A percentile compares a stretch with the other conserved stretches of the same genome.
Conservation (phyloP, 768 basidiomycete genomes). For the Rickenella mellea region DNA sequence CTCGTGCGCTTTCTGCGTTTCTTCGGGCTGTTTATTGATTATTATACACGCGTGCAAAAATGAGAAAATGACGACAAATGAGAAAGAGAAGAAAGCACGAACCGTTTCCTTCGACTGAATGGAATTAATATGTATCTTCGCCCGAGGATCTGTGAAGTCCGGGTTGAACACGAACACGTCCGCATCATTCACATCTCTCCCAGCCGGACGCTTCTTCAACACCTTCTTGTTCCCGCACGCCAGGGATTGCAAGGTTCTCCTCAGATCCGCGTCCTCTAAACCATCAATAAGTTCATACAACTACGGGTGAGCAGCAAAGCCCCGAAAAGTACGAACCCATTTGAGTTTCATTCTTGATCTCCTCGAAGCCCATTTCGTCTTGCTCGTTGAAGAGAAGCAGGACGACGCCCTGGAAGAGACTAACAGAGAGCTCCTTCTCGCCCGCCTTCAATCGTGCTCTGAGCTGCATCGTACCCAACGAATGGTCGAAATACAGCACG, state of each 20-base stretch:
- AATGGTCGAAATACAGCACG: conserved; percentile 78
- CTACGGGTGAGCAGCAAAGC: conserved; percentile 1
- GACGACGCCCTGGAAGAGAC: conserved; percentile 83
- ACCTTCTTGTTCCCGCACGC: conserved; percentile 89
- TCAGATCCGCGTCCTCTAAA: conserved; percentile 61
- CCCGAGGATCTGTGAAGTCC: conserved; percentile 68
- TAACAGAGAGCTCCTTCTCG: conserved; percentile 82
- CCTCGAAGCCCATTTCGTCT: conserved; percentile 47
- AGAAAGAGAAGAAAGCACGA: conserved; percentile 18
- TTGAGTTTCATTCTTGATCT: conserved; percentile 57
- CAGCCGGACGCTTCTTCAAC: conserved; percentile 66
- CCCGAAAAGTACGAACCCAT: conserved; percentile 53
- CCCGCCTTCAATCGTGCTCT: conserved; percentile 57
- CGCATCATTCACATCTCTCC: conserved; percentile 64
- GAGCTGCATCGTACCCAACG: conserved; percentile 75
- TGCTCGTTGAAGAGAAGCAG: conserved; percentile 78
- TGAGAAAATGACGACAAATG: background rate
- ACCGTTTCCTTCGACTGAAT: conserved; percentile 93
- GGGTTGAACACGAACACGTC: conserved; percentile 80
- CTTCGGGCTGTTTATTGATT: conserved; percentile 55
- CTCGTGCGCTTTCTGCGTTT: conserved; percentile 71
- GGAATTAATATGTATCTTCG: conserved; percentile 87
- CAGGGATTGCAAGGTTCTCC: conserved; percentile 84
- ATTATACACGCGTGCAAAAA: background rate
- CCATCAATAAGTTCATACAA: conserved; percentile 16